Evolutionary conservation across 2,329 filamentous ascomycete genomes (phyloP).

Genomic region (Ascochyta clinopodiicola): DNA sequence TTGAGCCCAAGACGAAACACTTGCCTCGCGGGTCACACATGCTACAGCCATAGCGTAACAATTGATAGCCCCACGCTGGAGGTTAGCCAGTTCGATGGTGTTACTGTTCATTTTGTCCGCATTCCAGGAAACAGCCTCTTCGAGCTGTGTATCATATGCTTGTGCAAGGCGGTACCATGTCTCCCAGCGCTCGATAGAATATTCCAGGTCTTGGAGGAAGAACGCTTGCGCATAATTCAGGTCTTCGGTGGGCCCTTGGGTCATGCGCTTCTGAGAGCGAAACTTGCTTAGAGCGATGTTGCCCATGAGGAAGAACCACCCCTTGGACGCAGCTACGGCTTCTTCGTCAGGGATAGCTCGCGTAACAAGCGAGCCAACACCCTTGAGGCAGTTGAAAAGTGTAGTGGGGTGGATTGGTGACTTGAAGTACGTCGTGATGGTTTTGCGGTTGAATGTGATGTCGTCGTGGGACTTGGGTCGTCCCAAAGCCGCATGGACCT

Average conservation of each 20-base stretch:
- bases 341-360: slow-evolving; percentile 67
- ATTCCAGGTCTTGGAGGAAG: slow-evolving; percentile 81
- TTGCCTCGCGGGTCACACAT: slow-evolving; percentile 61
- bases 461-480: slow-evolving; percentile 76
- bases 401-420: slow-evolving; percentile 82
- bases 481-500: slow-evolving; percentile 87
- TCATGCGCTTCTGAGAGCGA: slow-evolving; percentile 77
- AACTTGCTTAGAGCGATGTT: slow-evolving; percentile 90
- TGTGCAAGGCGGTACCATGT: slow-evolving; percentile 89
- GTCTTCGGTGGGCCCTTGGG: slow-evolving; percentile 80
- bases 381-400: slow-evolving; percentile 80
- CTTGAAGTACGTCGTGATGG: slow-evolving; percentile 81
- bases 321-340: slow-evolving; percentile 73
- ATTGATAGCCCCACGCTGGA: slow-evolving; percentile 82
- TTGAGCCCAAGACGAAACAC: slow-evolving; percentile 53
- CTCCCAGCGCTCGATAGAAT: slow-evolving; percentile 83
- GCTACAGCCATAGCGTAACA: slow-evolving; percentile 75
- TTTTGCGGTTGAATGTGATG: slow-evolving; percentile 84
- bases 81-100: slow-evolving; percentile 73
- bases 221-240: slow-evolving; percentile 81
- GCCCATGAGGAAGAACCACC: slow-evolving; percentile 92
- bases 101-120: slow-evolving; percentile 91
- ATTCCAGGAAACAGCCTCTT: slow-evolving; percentile 86
- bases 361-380: slow-evolving; percentile 63
- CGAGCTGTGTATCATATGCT: slow-evolving; percentile 85